These are phyloP conservation scores for Tagetes erecta DNA, from an alignment of 129 eudicot genomes.

Conservation along the genomic window DNA sequence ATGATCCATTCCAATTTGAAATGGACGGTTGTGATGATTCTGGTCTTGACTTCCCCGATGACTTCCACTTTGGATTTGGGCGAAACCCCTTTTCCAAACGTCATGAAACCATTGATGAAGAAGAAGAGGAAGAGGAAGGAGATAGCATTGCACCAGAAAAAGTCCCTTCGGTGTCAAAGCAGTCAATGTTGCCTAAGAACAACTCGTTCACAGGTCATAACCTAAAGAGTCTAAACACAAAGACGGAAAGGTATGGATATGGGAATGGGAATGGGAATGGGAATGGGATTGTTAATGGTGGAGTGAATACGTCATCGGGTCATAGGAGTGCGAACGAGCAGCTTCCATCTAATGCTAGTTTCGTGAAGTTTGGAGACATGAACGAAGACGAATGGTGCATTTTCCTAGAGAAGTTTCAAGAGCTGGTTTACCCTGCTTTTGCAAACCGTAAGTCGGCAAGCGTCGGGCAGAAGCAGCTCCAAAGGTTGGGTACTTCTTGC, in stretches of 20 bases:
- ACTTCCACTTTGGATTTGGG: slow-evolving; percentile 39
- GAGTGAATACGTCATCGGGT: slow-evolving; percentile 54
- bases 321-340: slow-evolving; percentile 75
- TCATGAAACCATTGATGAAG: slow-evolving; percentile 59
- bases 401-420: slow-evolving; percentile 66
- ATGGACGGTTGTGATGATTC: slow-evolving; percentile 53
- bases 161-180: slow-evolving; percentile 1
- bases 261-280: not conserved
- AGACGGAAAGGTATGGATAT: slow-evolving; percentile 35
- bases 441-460: slow-evolving; percentile 48
- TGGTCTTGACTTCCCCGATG: slow-evolving; percentile 35
- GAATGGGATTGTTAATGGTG: slow-evolving; percentile 1
- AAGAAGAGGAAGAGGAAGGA: slow-evolving; percentile 40
- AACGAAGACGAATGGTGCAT: slow-evolving; percentile 59
- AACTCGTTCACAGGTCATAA: slow-evolving; percentile 24
- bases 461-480: slow-evolving; percentile 59
- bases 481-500: slow-evolving; percentile 56
- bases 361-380: slow-evolving; percentile 69
- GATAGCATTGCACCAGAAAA: slow-evolving; percentile 16
- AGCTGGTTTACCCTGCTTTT: slow-evolving; percentile 59
- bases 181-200: slow-evolving; percentile 17
- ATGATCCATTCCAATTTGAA: slow-evolving; percentile 55
- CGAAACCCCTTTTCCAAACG: slow-evolving; percentile 54
- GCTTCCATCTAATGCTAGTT: slow-evolving; percentile 60
- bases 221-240: slow-evolving; percentile 39